Evolutionary conservation across 2,329 filamentous ascomycete species (phyloP).

Genomic region (Aureobasidium sp.): DNA sequence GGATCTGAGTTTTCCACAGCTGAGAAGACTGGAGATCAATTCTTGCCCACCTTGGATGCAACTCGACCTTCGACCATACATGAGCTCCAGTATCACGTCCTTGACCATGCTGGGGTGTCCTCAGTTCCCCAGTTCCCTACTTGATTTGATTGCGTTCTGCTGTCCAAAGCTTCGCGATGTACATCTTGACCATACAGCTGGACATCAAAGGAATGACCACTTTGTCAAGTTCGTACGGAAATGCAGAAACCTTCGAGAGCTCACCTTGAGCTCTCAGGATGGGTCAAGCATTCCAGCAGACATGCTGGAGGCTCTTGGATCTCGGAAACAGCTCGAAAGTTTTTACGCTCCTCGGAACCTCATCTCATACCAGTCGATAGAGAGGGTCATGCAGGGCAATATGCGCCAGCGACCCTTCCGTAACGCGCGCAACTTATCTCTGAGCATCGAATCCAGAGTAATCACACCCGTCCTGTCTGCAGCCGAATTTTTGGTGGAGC

Average conservation of each 20-base stretch:
- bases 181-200: not conserved
- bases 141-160: slow-evolving; percentile 8
- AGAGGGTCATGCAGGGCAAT: not conserved
- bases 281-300: not conserved
- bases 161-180: not conserved
- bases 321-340: not conserved
- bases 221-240: not conserved
- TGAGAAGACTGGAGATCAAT: slow-evolving; percentile 3
- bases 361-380: not conserved
- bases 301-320: not conserved
- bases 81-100: not conserved
- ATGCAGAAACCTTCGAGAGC: not conserved
- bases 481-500: not conserved
- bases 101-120: not conserved
- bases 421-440: not conserved
- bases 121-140: not conserved
- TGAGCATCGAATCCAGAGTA: slow-evolving; percentile 5
- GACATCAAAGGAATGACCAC: not conserved
- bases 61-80: slow-evolving; percentile 1
- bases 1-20: not conserved
- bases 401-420: not conserved
- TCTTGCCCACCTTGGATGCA: not conserved
- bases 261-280: not conserved
- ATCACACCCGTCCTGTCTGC: not conserved
- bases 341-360: not conserved